A percentile compares a stretch with the other conserved stretches of the same genome.
These are phyloP conservation scores for Ophiobolus disseminans DNA, from an alignment of 2,329 filamentous ascomycete genomes.

Conservation along the genomic window DNA sequence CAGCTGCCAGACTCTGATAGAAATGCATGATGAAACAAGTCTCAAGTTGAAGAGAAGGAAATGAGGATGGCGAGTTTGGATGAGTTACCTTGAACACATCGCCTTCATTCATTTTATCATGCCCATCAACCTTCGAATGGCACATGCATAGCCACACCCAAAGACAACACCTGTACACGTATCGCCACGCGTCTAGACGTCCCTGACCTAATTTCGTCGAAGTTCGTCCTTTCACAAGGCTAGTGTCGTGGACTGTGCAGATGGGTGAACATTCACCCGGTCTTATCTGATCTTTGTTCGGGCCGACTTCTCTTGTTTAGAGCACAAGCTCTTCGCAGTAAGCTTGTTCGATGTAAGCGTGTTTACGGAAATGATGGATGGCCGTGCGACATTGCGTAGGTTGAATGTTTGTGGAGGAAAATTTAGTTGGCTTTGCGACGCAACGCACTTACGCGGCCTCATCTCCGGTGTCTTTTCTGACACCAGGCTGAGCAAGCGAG, in stretches of 20 bases:
- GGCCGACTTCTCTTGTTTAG: background rate
- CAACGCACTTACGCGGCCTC: background rate
- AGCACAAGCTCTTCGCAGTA: background rate
- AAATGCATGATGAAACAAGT: background rate
- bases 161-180: too few relatives aligned
- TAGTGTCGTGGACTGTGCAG: background rate
- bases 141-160: background rate
- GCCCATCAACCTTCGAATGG: background rate
- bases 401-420: background rate
- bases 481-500: too few relatives aligned
- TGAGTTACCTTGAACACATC: background rate
- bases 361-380: background rate
- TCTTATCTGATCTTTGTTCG: background rate
- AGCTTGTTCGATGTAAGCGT: background rate
- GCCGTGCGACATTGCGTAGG: background rate
- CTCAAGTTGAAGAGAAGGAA: background rate
- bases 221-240: background rate
- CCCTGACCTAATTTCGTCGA: background rate
- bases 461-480: background rate
- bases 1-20: background rate
- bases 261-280: background rate
- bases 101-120: background rate
- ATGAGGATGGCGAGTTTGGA: background rate
- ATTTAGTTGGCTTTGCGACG: too few relatives aligned
- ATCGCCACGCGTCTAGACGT: background rate